phyloP scores from a whole-genome alignment of 306 rosid species.

The Sphenostylis stenocarpa region DNA sequence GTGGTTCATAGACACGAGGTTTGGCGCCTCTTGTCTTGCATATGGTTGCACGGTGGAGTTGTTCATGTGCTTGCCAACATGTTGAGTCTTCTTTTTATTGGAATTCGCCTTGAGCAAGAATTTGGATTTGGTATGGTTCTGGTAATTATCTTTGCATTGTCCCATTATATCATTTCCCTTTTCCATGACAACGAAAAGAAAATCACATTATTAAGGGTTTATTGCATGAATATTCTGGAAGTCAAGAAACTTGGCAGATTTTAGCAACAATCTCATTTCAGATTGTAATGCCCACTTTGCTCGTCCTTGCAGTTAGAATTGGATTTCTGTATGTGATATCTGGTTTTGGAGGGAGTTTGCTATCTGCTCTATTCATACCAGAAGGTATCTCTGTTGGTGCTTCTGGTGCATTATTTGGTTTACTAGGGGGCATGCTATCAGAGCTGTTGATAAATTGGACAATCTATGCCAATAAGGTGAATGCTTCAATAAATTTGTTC shows the following conservation, averaged over 20 bases:
- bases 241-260: background rate
- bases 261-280: constrained; percentile 8
- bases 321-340: constrained; percentile 70
- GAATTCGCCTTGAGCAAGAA: constrained; percentile 85
- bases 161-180: background rate
- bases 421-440: constrained; percentile 85
- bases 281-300: constrained; percentile 21
- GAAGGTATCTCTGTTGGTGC: constrained; percentile 84
- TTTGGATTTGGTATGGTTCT: constrained; percentile 84
- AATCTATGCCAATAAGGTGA: constrained; percentile 80
- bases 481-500: background rate
- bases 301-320: constrained; percentile 53
- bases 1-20: constrained; percentile 56
- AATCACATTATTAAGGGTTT: background rate
- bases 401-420: constrained; percentile 91
- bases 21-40: constrained; percentile 79
- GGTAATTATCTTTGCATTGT: constrained; percentile 36
- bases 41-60: constrained; percentile 88
- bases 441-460: constrained; percentile 92
- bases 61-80: constrained; percentile 81
- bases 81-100: constrained; percentile 78
- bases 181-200: background rate
- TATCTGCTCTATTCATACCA: constrained; percentile 68
- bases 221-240: constrained; percentile 4
- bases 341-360: constrained; percentile 84